Evolutionary conservation across 2,329 filamentous ascomycete genomes (phyloP), one percentile per base, ranked within the genome.

Genomic region (Zasmidium cellare): DNA sequence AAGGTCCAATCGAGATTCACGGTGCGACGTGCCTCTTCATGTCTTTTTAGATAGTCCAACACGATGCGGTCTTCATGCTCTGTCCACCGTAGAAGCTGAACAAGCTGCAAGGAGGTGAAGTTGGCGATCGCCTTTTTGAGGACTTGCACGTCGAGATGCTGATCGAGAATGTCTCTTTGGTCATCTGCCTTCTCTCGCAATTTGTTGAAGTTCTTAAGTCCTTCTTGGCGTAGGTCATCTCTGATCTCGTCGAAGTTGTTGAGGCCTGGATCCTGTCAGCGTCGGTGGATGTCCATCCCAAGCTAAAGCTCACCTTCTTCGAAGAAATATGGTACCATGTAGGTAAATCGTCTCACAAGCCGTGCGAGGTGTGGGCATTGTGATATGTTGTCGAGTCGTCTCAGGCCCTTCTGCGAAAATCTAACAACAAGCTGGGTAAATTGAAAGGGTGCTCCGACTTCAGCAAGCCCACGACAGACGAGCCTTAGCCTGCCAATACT

Each of bases 11-110:
- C 79, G 22, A 86, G 75, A 60, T 81, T 76, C 14, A 83, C 75
- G 16, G 80, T 73, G 19, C 77, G 72, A 12, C 63, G 61, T 56
- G 75, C 76, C 55, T 77, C 72, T 46, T 78, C 76, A 57, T 80
- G 76, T 49, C 59, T 41, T 14, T 48, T 53, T 7, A 86, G 76
- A 62, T 81, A 82, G 16, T 77, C 74, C 47, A 83, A 74, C 14
- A 87, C 75, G 20, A 77, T 72, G 48, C 79, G 78, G 65, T 88
- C 85, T 58, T 83, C 78, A 58, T 80, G 75, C 59, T 88, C 85
- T 62, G 85, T 82, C 12, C 88, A 74, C 5, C 84, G 81, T 23
- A 89, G 78, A 14, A 89, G 79, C 60, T 88, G 85, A 51, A 89
- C 80, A 67, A 88, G 82, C 65, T 87, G 83, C 11, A 89, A 77